A percentile compares a stretch with the other conserved stretches of the same genome.
phyloP scores from a whole-genome alignment of 768 basidiomycete genomes.

The Exidia glandulosa region DNA sequence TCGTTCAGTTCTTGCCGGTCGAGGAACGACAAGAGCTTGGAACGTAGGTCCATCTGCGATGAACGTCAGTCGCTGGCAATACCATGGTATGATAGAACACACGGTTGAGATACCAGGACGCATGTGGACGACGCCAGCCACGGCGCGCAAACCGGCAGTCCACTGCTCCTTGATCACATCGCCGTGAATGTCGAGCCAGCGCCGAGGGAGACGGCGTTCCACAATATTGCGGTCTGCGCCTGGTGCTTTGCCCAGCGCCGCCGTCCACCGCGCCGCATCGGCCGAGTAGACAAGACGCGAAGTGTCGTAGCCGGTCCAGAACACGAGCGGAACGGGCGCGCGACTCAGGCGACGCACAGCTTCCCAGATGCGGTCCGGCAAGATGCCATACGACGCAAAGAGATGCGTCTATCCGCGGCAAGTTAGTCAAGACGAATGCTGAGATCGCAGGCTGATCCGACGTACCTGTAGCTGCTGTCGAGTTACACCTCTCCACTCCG shows the following conservation, averaged over 20 bases:
- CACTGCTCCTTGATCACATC: constrained; percentile 48
- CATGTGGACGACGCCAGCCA: constrained; percentile 53
- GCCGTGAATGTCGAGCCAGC: constrained; percentile 71
- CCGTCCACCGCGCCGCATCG: constrained; percentile 12
- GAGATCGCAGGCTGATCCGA: constrained; percentile 3
- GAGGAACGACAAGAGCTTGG: constrained; percentile 61
- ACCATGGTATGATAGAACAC: constrained; percentile 13
- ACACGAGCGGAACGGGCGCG: constrained; percentile 37
- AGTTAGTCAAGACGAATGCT: neutral
- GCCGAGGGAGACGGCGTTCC: constrained; percentile 47
- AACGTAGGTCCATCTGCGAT: constrained; percentile 52
- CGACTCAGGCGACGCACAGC: neutral
- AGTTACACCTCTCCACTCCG: constrained; percentile 16
- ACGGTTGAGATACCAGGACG: constrained; percentile 70
- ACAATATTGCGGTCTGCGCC: constrained; percentile 34
- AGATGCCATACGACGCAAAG: neutral
- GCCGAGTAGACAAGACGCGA: constrained; percentile 46
- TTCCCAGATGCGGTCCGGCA: neutral
- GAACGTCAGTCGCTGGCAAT: neutral
- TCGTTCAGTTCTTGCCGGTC: constrained; percentile 67
- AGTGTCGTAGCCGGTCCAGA: constrained; percentile 55
- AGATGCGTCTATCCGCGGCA: constrained; percentile 5
- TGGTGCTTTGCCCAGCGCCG: constrained; percentile 21
- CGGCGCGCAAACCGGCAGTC: constrained; percentile 60
- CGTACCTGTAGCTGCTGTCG: constrained; percentile 23